Conservation (phyloP, 805 yeast genomes). For the Ogataea nakhonphanomensis region DNA sequence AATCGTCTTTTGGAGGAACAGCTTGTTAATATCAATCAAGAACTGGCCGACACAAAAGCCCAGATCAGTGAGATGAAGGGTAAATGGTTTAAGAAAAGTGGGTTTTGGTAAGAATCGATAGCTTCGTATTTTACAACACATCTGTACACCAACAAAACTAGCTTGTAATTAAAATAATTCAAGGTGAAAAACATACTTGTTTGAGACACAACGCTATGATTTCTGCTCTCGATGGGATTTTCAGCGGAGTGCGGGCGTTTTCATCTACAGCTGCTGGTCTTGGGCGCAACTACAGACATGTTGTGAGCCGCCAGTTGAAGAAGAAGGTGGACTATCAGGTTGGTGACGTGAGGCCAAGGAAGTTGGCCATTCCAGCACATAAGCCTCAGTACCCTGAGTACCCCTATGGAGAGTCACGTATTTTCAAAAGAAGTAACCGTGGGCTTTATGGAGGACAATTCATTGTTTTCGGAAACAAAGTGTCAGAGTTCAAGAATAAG, state of each 20-base stretch:
- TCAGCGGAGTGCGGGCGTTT: slow-evolving; percentile 19
- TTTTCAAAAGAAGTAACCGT: slow-evolving; percentile 78
- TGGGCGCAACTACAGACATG: slow-evolving; percentile 36
- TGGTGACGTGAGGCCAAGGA: slow-evolving; percentile 51
- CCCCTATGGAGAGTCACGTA: slow-evolving; percentile 73
- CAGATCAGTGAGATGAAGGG: slow-evolving; percentile 38
- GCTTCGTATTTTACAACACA: not conserved
- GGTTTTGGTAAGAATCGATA: slow-evolving; percentile 19
- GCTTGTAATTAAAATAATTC: not conserved
- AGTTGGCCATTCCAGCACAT: slow-evolving; percentile 40
- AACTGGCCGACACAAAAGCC: slow-evolving; percentile 22
- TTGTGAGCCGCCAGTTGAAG: slow-evolving; percentile 47
- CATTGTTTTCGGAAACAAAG: slow-evolving; percentile 69
- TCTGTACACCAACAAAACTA: slow-evolving; percentile 4
- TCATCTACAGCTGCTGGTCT: slow-evolving; percentile 18
- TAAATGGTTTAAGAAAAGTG: slow-evolving; percentile 35
- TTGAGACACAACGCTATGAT: not conserved
- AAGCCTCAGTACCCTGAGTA: slow-evolving; percentile 55
- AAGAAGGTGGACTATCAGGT: slow-evolving; percentile 41
- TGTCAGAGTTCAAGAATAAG: slow-evolving; percentile 73
- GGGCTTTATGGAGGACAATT: slow-evolving; percentile 92
- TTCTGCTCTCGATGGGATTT: not conserved
- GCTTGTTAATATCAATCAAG: slow-evolving; percentile 39
- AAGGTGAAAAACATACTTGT: not conserved
- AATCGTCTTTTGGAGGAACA: slow-evolving; percentile 56